Conservation (phyloP, 2,329 filamentous ascomycete genomes). For the Huntiella bhutanensis region DNA sequence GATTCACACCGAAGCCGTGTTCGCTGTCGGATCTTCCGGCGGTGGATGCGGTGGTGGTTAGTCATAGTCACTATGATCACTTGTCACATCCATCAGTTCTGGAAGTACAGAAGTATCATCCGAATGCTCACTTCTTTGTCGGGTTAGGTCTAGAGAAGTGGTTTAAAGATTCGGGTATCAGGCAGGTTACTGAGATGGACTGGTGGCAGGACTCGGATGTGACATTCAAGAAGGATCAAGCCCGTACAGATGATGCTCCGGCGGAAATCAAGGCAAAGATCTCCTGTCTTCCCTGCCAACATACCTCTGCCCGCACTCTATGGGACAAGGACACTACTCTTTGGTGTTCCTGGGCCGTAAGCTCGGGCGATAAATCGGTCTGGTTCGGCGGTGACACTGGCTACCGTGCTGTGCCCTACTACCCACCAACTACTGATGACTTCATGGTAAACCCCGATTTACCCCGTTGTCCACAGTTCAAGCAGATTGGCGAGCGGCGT, state of each 20-base stretch:
- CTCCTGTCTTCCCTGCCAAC: slow-evolving; percentile 68
- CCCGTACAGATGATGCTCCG: slow-evolving; percentile 15
- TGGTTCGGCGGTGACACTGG: slow-evolving; percentile 87
- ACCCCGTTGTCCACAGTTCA: slow-evolving; percentile 67
- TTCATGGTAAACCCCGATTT: slow-evolving; percentile 47
- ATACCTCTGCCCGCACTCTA: slow-evolving; percentile 48
- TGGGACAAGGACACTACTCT: slow-evolving; percentile 60
- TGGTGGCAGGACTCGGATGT: slow-evolving; percentile 83
- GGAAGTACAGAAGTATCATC: slow-evolving; percentile 51
- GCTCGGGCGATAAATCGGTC: slow-evolving; percentile 55
- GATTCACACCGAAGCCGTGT: slow-evolving; percentile 64
- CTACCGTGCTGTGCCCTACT: slow-evolving; percentile 56
- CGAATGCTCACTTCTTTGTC: slow-evolving; percentile 72
- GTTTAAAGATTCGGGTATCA: slow-evolving; percentile 53
- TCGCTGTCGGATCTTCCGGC: slow-evolving; percentile 57
- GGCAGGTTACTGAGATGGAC: slow-evolving; percentile 72
- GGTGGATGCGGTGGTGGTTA: slow-evolving; percentile 63
- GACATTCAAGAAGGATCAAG: slow-evolving; percentile 25
- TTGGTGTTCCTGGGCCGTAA: slow-evolving; percentile 75
- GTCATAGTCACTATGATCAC: slow-evolving; percentile 87
- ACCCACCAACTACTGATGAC: slow-evolving; percentile 46
- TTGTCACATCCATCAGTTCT: slow-evolving; percentile 58
- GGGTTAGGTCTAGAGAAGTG: slow-evolving; percentile 66
- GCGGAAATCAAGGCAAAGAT: slow-evolving; percentile 49
- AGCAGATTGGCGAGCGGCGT: slow-evolving; percentile 57